A percentile compares a stretch with the other conserved stretches of the same genome.
Evolutionary conservation across 257 asterid species (phyloP).

Genomic region (Mitragyna speciosa): DNA sequence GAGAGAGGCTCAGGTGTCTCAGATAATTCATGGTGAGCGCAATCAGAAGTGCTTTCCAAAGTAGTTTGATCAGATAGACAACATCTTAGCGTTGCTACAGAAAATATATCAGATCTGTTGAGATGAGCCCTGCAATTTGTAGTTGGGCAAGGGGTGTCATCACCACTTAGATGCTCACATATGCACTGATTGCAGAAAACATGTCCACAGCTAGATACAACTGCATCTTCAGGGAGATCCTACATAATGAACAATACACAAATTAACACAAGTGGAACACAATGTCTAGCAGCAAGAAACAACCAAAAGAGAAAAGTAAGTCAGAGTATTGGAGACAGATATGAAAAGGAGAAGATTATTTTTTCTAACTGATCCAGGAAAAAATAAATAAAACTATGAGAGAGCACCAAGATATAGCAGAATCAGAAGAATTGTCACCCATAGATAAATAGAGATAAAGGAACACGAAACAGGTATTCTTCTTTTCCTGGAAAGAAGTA

Average conservation of each 20-base stretch:
- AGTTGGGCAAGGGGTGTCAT: slow-evolving; percentile 76
- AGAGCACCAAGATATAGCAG: background rate
- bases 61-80: slow-evolving; percentile 53
- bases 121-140: slow-evolving; percentile 71
- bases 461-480: background rate
- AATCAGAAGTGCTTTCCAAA: slow-evolving; percentile 29
- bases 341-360: background rate
- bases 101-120: slow-evolving; percentile 51
- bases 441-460: background rate
- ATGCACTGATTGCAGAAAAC: slow-evolving; percentile 95
- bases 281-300: background rate
- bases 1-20: slow-evolving; percentile 42
- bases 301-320: background rate
- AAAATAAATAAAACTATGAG: background rate
- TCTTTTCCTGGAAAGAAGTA: background rate
- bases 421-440: background rate
- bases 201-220: slow-evolving; percentile 85
- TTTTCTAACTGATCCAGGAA: background rate
- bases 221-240: slow-evolving; percentile 99
- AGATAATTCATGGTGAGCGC: slow-evolving; percentile 35
- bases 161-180: slow-evolving; percentile 78
- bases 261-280: background rate
- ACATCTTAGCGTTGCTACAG: slow-evolving; percentile 53
- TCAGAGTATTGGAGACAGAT: background rate
- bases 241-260: slow-evolving; percentile 29